Evolutionary conservation across 345 rosid genomes (phyloP).

Genomic region (Passiflora organensis): DNA sequence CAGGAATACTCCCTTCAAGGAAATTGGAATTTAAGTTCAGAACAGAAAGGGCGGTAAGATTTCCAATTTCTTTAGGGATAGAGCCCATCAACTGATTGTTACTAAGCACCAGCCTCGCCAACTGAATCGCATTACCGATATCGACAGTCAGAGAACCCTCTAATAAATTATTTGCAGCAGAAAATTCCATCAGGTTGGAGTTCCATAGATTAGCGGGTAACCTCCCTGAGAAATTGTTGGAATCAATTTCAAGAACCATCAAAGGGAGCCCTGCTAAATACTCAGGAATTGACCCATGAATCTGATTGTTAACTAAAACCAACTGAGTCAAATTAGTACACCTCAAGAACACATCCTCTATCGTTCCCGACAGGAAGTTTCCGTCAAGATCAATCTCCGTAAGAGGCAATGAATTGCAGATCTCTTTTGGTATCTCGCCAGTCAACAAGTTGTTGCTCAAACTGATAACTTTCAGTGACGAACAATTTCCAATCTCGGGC

Average conservation of each 20-base stretch:
- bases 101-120: slow-evolving; percentile 62
- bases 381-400: slow-evolving; percentile 53
- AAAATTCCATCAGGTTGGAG: slow-evolving; percentile 67
- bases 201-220: slow-evolving; percentile 64
- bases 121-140: slow-evolving; percentile 51
- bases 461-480: slow-evolving; percentile 44
- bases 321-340: slow-evolving; percentile 64
- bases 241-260: slow-evolving; percentile 65
- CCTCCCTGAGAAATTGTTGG: slow-evolving; percentile 62
- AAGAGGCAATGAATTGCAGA: slow-evolving; percentile 58
- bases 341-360: slow-evolving; percentile 50
- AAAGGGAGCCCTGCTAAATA: slow-evolving; percentile 65
- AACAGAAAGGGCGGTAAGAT: slow-evolving; percentile 55
- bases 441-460: slow-evolving; percentile 53
- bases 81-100: slow-evolving; percentile 51
- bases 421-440: slow-evolving; percentile 63
- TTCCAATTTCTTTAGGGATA: slow-evolving; percentile 68
- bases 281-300: slow-evolving; percentile 55
- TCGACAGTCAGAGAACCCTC: slow-evolving; percentile 52
- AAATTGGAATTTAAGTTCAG: slow-evolving; percentile 66
- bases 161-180: slow-evolving; percentile 55
- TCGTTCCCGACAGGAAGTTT: slow-evolving; percentile 46
- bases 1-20: slow-evolving; percentile 60
- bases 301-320: slow-evolving; percentile 44
- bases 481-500: slow-evolving; percentile 52